These are phyloP conservation scores for Nemania diffusa DNA, from an alignment of 2,329 filamentous ascomycete genomes.

Conservation along the genomic window DNA sequence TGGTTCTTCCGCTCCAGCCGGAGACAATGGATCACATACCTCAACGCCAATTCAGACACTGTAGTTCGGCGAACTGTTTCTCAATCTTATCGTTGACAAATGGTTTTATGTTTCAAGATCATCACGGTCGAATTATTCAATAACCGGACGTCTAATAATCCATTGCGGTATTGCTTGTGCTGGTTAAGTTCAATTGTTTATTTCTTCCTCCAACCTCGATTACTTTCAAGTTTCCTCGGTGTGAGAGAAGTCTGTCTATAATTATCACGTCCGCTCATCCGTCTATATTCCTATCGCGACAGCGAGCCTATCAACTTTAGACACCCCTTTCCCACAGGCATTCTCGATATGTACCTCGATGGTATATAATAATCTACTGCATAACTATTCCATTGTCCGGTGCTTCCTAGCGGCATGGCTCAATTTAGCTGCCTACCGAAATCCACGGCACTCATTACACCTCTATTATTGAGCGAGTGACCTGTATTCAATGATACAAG, in stretches of 20 bases:
- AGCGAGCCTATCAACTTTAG: background rate
- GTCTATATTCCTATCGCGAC: background rate
- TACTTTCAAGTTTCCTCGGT: too few species aligned
- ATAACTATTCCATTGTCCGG: background rate
- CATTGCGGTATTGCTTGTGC: too few species aligned
- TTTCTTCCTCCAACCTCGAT: background rate
- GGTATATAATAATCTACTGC: background rate
- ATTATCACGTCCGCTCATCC: background rate
- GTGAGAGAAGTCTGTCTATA: background rate
- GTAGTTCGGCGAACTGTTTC: background rate
- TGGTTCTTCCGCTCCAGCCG: slow-evolving; percentile 28
- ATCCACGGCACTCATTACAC: background rate
- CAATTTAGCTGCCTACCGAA: background rate
- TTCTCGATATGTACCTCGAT: background rate
- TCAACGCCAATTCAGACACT: slow-evolving; percentile 10
- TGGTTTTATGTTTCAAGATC: too few species aligned
- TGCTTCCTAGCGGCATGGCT: background rate
- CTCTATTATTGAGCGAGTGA: background rate
- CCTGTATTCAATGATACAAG: background rate
- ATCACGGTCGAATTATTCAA: too few species aligned
- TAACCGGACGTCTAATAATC: too few species aligned
- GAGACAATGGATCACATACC: slow-evolving; percentile 20
- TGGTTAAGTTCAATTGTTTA: background rate
- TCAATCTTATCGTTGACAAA: background rate
- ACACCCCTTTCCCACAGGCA: background rate